These are phyloP conservation scores for Anisodus tanguticus DNA, from an alignment of 257 asterid genomes.

Conservation along the genomic window DNA sequence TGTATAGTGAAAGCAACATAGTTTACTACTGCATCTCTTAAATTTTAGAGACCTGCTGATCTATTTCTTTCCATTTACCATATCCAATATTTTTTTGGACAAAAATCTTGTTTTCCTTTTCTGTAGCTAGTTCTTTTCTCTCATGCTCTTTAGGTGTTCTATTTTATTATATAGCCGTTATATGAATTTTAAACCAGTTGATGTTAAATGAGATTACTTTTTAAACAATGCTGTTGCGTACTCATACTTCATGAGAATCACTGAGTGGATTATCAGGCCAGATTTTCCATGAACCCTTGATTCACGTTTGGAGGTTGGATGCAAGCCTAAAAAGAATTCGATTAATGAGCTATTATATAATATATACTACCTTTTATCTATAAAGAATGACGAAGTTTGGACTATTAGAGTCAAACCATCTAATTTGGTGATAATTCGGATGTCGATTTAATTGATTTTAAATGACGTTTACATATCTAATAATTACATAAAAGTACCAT, in stretches of 20 bases:
- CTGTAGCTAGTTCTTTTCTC: neutral
- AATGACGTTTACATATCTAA: neutral
- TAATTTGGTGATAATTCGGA: neutral
- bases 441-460: neutral
- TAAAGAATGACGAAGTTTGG: slow-evolving; percentile 13
- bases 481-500: slow-evolving; percentile 9
- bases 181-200: slow-evolving; percentile 11
- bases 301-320: slow-evolving; percentile 9
- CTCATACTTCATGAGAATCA: neutral
- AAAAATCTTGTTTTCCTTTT: slow-evolving; percentile 12
- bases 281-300: neutral
- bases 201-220: slow-evolving; percentile 25
- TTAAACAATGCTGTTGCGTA: too few relatives aligned
- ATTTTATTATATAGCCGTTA: neutral
- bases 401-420: neutral
- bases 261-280: neutral
- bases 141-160: neutral
- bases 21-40: neutral
- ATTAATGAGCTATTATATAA: neutral
- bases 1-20: neutral
- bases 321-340: slow-evolving; percentile 2
- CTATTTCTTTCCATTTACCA: slow-evolving; percentile 16
- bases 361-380: slow-evolving; percentile 16
- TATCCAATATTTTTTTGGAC: neutral
- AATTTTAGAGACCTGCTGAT: neutral